These are phyloP conservation scores for Pyricularia pennisetigena DNA, from an alignment of 2,329 filamentous ascomycete genomes.

Conservation along the genomic window DNA sequence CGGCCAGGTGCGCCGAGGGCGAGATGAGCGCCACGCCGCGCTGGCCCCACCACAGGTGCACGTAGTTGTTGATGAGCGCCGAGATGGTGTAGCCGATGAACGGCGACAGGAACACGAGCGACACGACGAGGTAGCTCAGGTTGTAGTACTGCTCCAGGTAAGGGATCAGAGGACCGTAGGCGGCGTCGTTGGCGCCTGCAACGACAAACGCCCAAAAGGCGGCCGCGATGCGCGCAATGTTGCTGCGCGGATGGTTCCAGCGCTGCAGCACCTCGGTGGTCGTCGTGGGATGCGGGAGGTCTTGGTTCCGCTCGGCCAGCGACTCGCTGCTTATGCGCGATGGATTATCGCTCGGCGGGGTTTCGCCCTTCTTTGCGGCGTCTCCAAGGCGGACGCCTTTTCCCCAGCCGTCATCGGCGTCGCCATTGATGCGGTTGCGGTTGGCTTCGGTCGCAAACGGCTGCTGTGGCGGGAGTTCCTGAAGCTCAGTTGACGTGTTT, in stretches of 20 bases:
- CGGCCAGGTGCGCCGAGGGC: constrained; percentile 50
- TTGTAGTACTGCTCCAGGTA: constrained; percentile 49
- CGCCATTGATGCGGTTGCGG: neutral
- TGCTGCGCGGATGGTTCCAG: constrained; percentile 55
- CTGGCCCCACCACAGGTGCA: constrained; percentile 58
- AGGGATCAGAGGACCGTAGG: constrained; percentile 31
- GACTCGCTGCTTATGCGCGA: neutral
- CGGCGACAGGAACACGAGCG: constrained; percentile 57
- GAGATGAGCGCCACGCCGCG: constrained; percentile 60
- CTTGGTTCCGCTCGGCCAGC: constrained; percentile 3
- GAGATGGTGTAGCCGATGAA: constrained; percentile 55
- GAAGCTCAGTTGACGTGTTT: neutral
- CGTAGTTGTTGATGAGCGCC: constrained; percentile 52
- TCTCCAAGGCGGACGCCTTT: constrained; percentile 1
- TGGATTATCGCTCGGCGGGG: neutral
- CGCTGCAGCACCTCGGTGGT: constrained; percentile 25
- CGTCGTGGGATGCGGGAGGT: constrained; percentile 7
- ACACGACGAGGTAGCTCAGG: constrained; percentile 52
- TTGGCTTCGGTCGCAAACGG: neutral
- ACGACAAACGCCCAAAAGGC: constrained; percentile 53
- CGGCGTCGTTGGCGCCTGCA: constrained; percentile 61
- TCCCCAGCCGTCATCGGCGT: neutral
- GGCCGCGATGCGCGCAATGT: constrained; percentile 46
- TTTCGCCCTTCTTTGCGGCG: neutral
- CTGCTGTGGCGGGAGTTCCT: neutral